Percentiles rank a stretch among this genome's conserved stretches.
phyloP scores from a whole-genome alignment of 495 filamentous ascomycete genomes.

The Physcia stellaris region DNA sequence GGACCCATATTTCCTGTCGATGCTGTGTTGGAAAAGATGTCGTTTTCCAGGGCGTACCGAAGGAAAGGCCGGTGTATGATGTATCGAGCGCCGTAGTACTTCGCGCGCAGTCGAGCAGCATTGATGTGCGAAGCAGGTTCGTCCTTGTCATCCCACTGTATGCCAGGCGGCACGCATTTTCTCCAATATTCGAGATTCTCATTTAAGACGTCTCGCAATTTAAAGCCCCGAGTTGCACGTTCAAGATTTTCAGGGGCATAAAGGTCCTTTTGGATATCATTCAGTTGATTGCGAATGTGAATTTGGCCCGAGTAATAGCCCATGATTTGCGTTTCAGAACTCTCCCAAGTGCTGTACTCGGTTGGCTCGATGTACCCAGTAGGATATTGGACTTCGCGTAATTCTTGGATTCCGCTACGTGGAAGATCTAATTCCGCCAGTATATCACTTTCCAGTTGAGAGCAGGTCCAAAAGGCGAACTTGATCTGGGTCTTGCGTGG shows the following conservation, averaged over 20 bases:
- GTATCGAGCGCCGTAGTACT: constrained; percentile 84
- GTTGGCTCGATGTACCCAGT: constrained; percentile 12
- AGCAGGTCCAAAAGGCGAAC: constrained; percentile 85
- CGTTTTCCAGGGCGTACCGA: constrained; percentile 39
- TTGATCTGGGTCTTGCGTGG: constrained; percentile 42
- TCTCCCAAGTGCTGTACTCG: constrained; percentile 7
- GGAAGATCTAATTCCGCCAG: constrained; percentile 78
- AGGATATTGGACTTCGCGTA: constrained; percentile 15
- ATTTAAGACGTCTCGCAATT: constrained; percentile 22
- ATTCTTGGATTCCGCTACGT: constrained; percentile 57
- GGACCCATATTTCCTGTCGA: constrained; percentile 20
- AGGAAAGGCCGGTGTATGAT: constrained; percentile 82
- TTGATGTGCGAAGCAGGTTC: constrained; percentile 64
- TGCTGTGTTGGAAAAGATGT: constrained; percentile 11
- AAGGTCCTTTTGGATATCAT: constrained; percentile 66
- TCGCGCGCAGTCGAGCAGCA: constrained; percentile 71
- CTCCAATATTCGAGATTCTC: constrained; percentile 32
- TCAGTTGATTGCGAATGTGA: constrained; percentile 71
- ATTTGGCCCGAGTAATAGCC: constrained; percentile 78
- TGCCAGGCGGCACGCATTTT: constrained; percentile 23
- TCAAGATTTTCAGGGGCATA: constrained; percentile 21
- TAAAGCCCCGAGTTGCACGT: constrained; percentile 16
- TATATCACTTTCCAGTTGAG: constrained; percentile 93
- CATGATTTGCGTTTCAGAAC: constrained; percentile 37
- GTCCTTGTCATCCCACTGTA: constrained; percentile 56